phyloP scores from a whole-genome alignment of 768 basidiomycete species.

The Russula lepida region DNA sequence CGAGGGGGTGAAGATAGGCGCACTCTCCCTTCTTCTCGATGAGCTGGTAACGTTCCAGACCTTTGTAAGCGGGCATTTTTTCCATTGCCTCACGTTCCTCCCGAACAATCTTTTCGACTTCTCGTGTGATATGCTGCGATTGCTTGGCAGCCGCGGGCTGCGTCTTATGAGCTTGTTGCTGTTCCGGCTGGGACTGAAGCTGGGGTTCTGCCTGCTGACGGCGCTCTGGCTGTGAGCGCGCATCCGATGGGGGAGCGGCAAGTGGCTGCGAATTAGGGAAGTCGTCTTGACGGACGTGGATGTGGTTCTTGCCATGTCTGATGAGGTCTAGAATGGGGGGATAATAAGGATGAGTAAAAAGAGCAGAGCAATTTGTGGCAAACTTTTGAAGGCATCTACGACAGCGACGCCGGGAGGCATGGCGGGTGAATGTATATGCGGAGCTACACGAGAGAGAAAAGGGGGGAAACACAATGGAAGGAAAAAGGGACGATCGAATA shows the following conservation, averaged over 20 bases:
- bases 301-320: constrained; percentile 44
- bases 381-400: constrained; percentile 21
- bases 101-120: constrained; percentile 60
- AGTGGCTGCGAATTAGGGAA: constrained; percentile 11
- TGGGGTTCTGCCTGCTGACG: constrained; percentile 30
- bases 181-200: constrained; percentile 24
- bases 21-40: constrained; percentile 91
- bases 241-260: constrained; percentile 7
- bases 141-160: constrained; percentile 11
- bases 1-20: constrained; percentile 30
- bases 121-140: constrained; percentile 31
- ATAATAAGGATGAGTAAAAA: background rate
- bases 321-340: constrained; percentile 37
- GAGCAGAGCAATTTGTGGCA: background rate
- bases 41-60: constrained; percentile 71
- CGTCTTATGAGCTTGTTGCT: constrained; percentile 14
- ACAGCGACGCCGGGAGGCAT: constrained; percentile 19
- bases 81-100: constrained; percentile 66
- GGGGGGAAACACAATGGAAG: background rate
- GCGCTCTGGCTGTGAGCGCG: constrained; percentile 24
- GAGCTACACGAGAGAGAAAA: background rate
- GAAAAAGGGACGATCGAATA: constrained; percentile 4
- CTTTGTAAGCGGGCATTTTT: constrained; percentile 80
- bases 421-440: background rate
- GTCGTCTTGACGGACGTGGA: constrained; percentile 17